A percentile compares a stretch with the other conserved stretches of the same genome.
phyloP scores from a whole-genome alignment of 2,329 filamentous ascomycete genomes.

The Trichoderma sp. region DNA sequence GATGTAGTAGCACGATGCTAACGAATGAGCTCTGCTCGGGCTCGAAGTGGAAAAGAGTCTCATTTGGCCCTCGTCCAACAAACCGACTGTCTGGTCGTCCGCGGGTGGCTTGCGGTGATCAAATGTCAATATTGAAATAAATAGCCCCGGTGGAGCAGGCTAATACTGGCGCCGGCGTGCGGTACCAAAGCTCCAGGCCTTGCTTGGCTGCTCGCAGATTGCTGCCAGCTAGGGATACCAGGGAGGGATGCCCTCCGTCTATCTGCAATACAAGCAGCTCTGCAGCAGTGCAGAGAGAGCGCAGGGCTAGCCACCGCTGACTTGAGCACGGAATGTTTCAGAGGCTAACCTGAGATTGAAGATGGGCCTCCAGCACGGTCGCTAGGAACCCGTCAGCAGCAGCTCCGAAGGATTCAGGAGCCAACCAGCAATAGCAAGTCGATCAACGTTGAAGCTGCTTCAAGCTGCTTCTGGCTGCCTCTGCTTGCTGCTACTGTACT shows the following conservation, averaged over 20 bases:
- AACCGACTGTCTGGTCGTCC: neutral
- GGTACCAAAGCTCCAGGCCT: neutral
- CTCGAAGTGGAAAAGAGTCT: neutral
- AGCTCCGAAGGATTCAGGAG: constrained; percentile 14
- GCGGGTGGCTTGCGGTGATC: neutral
- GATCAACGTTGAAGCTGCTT: neutral
- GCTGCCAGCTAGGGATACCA: neutral
- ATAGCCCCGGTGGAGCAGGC: neutral
- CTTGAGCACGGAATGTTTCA: constrained; percentile 22
- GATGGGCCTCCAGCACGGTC: neutral
- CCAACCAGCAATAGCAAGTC: neutral
- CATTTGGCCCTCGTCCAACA: neutral
- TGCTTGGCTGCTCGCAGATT: neutral
- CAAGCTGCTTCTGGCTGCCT: neutral
- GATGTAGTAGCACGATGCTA: neutral
- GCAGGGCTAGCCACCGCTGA: constrained; percentile 11
- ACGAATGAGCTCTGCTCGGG: neutral
- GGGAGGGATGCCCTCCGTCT: neutral
- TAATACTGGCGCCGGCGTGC: neutral
- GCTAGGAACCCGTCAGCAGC: neutral
- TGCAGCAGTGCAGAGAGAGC: neutral
- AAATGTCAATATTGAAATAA: neutral
- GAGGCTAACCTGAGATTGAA: neutral
- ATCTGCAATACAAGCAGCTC: neutral
- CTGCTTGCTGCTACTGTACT: neutral